Percentiles rank a stretch among this genome's conserved stretches.
Conservation (phyloP, 73 alveolate genomes). For the Urostyla sp. region DNA sequence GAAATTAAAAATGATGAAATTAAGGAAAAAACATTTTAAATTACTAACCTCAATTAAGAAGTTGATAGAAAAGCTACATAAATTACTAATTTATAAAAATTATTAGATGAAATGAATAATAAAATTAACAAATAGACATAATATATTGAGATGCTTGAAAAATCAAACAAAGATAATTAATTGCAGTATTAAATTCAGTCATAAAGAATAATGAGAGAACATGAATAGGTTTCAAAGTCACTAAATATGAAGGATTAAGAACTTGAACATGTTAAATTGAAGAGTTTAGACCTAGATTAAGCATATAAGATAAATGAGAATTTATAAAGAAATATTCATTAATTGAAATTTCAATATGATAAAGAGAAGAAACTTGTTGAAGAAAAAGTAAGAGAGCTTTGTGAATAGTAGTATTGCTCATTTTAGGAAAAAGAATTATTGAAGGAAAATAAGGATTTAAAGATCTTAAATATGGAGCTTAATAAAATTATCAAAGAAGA, state of each 20-base stretch:
- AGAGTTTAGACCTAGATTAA: slow-evolving; percentile 19
- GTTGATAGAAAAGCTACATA: neutral
- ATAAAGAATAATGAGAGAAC: slow-evolving; percentile 33
- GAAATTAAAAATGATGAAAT: slow-evolving; percentile 10
- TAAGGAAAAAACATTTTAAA: slow-evolving; percentile 3
- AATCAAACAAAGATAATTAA: slow-evolving; percentile 32
- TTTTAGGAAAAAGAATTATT: neutral
- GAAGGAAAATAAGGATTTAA: slow-evolving; percentile 11
- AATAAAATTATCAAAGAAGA: slow-evolving; percentile 26
- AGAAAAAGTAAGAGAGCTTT: slow-evolving; percentile 43
- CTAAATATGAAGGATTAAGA: slow-evolving; percentile 27
- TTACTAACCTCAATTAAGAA: slow-evolving; percentile 11
- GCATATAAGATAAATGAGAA: slow-evolving; percentile 17
- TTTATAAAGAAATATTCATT: slow-evolving; percentile 8
- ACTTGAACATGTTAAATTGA: slow-evolving; percentile 10
- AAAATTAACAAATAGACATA: slow-evolving; percentile 27
- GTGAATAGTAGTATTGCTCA: slow-evolving; percentile 1
- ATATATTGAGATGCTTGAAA: slow-evolving; percentile 16
- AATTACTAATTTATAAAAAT: neutral
- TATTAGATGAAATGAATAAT: slow-evolving; percentile 27
- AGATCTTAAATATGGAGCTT: slow-evolving; percentile 14
- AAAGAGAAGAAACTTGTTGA: slow-evolving; percentile 46
- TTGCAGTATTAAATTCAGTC: slow-evolving; percentile 9
- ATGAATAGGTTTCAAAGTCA: slow-evolving; percentile 11
- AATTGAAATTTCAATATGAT: slow-evolving; percentile 14